Evolutionary conservation across 208 protist species (phyloP), one percentile per base, ranked within the genome.

Genomic region (Leptomonas seymouri): DNA sequence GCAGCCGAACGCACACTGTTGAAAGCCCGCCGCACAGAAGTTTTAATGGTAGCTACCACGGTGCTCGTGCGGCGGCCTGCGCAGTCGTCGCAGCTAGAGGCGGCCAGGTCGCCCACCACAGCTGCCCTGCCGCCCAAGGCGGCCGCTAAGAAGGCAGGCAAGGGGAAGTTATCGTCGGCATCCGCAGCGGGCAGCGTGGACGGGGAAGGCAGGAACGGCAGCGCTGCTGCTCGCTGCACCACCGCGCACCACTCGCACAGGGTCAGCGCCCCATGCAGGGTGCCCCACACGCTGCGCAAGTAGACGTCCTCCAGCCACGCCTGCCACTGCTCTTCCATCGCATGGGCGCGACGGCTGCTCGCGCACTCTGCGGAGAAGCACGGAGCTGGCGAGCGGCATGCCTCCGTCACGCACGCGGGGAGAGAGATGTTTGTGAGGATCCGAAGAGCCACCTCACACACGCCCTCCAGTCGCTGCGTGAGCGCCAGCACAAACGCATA

Each of bases 401-500:
- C 34, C 49, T 50, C 21, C 28, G 42, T 8, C 44, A 44, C 39
- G 44, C 11, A 5, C 21, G 23, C 18, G 16, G 53, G 45, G 15
- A 53, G 31, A 20, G 49, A 49, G 8, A 76, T 34, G 56, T 65
- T 25, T 2, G 36, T 44, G 7, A 76, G 63, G 2, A 77, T 42
- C 11, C 39, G 58, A 28, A 66, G 23, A 16, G 49, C 63, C 16
- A 67, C 70, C 59, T 64, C 63, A 23, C 39, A 14, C 39, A 75
- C 60, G 42, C 73, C 63, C 70, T 81, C 70, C 41, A 81, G 59
- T 6, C 70, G 50, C 49, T 67, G 67, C 53, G 36, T 41, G 11
- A 81, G 66, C 41, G 78, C 27, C 12, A 85, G 57, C 20, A 60
- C 72, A 48, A 82, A 77, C 23, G 84, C 87, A 16, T 56, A 46